Evolutionary conservation across 331 rosid genomes (phyloP), one percentile per base, ranked within the genome.

Genomic region (Phaseolus coccineus): DNA sequence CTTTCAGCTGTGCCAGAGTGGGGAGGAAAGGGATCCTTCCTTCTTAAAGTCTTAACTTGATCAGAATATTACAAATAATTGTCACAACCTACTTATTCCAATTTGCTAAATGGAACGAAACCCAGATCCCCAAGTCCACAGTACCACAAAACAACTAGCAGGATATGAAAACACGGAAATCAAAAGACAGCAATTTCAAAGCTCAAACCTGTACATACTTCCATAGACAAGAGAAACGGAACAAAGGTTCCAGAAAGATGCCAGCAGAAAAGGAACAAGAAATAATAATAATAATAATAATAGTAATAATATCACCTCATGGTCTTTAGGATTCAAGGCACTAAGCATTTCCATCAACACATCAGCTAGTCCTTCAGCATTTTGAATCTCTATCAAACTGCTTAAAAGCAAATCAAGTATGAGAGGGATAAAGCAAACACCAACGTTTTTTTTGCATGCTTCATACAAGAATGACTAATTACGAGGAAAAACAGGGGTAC

Each of bases 281-380:
- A 58, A 56, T 28, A 47, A 33, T 10, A 19, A 47, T 24, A 19
- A 19, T 19, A 19, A 19, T 19, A 19, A 19, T 19, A 52, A 40
- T 13, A 25, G 44, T 30, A 16, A 30, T 28, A 9, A 63, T 62
- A 77, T 78, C 83, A 93, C 99, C 98, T 87, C 86, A 8, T 89
- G 87, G 62, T 81, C 89, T 87, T 89, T 88, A n/a, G 91, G 90
- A 85, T 89, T 94, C 91, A 93, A 87, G 16, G 92, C 98, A 67
- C 80, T 83, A 47, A 96, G 97, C 92, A 96, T 93, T 80, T 96
- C 99, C 84, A 81, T 84, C 85, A 96, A 84, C 50, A 96, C 91
- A 82, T 90, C 93, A 58, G 92, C 87, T 58, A 96, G 52, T 76
- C 96, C 97, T 73, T 80, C 86, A 48, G 94, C 97, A 84, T 83